phyloP scores from a whole-genome alignment of 1,284 basidiomycete genomes.

The Cystobasidium sp. region DNA sequence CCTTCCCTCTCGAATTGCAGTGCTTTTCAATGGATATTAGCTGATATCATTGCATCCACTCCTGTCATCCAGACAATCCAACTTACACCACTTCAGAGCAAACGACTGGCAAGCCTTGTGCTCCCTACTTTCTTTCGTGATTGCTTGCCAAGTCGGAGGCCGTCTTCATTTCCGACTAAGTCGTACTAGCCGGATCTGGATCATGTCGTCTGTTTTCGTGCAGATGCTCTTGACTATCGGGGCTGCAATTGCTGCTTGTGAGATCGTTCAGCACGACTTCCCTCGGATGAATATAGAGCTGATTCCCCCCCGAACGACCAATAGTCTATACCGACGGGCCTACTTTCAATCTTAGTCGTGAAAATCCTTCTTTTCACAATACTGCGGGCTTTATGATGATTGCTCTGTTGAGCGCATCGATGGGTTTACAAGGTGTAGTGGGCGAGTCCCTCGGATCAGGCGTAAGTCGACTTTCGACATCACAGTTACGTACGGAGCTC shows the following conservation, averaged over 20 bases:
- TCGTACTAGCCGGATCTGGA: constrained; percentile 32
- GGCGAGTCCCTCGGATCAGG: constrained; percentile 35
- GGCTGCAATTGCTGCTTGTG: constrained; percentile 27
- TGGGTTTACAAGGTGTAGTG: constrained; percentile 39
- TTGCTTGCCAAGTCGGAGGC: constrained; percentile 32
- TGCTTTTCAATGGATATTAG: neutral
- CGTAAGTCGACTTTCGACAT: constrained; percentile 30
- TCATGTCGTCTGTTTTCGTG: constrained; percentile 22
- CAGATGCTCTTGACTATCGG: constrained; percentile 36
- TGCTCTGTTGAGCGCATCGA: constrained; percentile 33
- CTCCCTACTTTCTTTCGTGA: constrained; percentile 24
- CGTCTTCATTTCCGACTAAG: constrained; percentile 13
- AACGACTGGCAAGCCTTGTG: constrained; percentile 36
- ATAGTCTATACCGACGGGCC: constrained; percentile 33
- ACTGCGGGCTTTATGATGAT: constrained; percentile 30
- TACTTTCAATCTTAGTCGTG: constrained; percentile 32
- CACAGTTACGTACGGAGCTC: too few relatives aligned
- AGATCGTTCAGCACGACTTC: constrained; percentile 2
- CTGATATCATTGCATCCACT: neutral
- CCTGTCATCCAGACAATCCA: neutral
- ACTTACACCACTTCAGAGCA: constrained; percentile 7
- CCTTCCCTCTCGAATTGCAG: neutral
- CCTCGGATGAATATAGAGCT: neutral
- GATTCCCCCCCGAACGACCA: neutral
- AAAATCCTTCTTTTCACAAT: constrained; percentile 37